Percentiles rank a stretch among this genome's conserved stretches.
Evolutionary conservation across 2,329 filamentous ascomycete species (phyloP).

Genomic region (Aspergillus sp.): DNA sequence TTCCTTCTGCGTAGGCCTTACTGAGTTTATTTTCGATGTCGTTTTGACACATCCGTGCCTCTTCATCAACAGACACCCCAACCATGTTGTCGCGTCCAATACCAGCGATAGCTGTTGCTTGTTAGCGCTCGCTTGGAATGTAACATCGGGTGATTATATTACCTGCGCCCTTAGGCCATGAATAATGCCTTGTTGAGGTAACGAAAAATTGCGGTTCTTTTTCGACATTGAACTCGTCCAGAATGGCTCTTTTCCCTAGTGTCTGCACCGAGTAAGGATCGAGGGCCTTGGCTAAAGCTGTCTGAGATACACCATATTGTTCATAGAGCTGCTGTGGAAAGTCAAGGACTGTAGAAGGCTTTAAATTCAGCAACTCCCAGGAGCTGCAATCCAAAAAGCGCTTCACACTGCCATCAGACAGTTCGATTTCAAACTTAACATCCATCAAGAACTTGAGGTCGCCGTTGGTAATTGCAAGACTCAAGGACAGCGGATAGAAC

Average conservation of each 20-base stretch:
- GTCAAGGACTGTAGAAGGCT: too few species aligned
- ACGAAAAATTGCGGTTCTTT: conserved; percentile 40
- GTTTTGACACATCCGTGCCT: conserved; percentile 22
- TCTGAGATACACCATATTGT: too few species aligned
- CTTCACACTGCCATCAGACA: too few species aligned
- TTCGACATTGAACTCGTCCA: conserved; percentile 27
- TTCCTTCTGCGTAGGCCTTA: background rate
- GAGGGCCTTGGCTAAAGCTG: too few species aligned
- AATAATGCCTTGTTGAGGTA: conserved; percentile 46
- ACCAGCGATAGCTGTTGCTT: conserved; percentile 40
- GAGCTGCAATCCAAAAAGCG: too few species aligned
- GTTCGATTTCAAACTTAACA: conserved; percentile 7
- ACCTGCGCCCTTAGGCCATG: conserved; percentile 51
- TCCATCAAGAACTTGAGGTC: conserved; percentile 9
- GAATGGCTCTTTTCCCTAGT: background rate
- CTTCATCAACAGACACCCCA: conserved; percentile 40
- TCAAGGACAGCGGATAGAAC: background rate
- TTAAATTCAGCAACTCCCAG: too few species aligned
- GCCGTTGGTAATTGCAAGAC: background rate
- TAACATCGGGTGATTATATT: background rate
- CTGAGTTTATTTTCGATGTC: background rate
- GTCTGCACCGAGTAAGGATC: too few species aligned
- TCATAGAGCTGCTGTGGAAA: too few species aligned
- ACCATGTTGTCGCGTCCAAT: conserved; percentile 45
- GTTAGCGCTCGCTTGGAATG: too few species aligned